Evolutionary conservation across 768 basidiomycete species (phyloP).

Genomic region (Chalciporus piperatus): DNA sequence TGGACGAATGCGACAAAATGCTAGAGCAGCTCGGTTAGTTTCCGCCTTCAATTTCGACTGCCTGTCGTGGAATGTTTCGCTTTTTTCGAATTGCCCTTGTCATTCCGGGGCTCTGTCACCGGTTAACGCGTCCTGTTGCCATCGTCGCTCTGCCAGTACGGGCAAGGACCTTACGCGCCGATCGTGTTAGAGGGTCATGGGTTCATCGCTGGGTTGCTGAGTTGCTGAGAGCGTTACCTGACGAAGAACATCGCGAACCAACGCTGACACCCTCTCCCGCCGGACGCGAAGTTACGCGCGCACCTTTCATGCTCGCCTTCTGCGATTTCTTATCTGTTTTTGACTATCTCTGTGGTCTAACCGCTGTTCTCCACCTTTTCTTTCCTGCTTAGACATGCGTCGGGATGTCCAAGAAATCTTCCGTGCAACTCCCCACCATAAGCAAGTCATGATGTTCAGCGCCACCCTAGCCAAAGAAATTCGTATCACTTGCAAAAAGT

Average conservation of each 20-base stretch:
- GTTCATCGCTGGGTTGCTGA: slow-evolving; percentile 35
- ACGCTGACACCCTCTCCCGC: slow-evolving; percentile 35
- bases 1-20: slow-evolving; percentile 99
- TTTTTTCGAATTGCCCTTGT: slow-evolving; percentile 48
- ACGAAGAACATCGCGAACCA: slow-evolving; percentile 36
- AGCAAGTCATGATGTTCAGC: slow-evolving; percentile 99
- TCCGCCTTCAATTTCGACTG: slow-evolving; percentile 65
- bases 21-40: slow-evolving; percentile 99
- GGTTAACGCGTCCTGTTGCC: slow-evolving; percentile 4
- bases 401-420: slow-evolving; percentile 99
- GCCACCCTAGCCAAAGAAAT: slow-evolving; percentile 98
- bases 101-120: slow-evolving; percentile 33
- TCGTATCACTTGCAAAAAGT: slow-evolving; percentile 97
- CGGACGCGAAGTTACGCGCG: slow-evolving; percentile 22
- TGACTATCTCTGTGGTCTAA: slow-evolving; percentile 23
- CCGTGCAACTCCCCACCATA: slow-evolving; percentile 98
- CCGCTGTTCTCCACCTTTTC: slow-evolving; percentile 56
- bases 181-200: slow-evolving; percentile 39
- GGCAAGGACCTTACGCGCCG: slow-evolving; percentile 38
- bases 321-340: no score
- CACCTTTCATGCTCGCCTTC: no score
- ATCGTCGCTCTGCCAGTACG: no score
- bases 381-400: slow-evolving; percentile 86
- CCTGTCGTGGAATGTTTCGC: slow-evolving; percentile 37
- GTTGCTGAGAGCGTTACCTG: slow-evolving; percentile 34